Conservation (phyloP, 2,329 filamentous ascomycete genomes). For the Alternaria sp. region DNA sequence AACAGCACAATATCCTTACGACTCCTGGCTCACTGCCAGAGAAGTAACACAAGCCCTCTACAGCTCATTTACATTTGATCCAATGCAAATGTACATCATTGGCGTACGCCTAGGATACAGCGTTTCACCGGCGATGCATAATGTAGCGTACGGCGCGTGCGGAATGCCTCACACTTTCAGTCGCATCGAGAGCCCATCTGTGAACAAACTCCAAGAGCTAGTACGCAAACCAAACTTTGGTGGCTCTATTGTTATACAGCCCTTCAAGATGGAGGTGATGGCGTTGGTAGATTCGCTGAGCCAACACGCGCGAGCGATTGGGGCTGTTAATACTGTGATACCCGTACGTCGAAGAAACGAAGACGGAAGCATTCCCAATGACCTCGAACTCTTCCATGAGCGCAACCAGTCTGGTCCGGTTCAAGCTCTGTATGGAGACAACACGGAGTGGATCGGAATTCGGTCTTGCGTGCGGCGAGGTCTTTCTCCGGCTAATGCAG, state of each 20-base stretch:
- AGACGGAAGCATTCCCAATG: slow-evolving; percentile 65
- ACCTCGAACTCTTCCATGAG: slow-evolving; percentile 61
- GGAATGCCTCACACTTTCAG: slow-evolving; percentile 74
- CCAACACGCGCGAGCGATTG: slow-evolving; percentile 76
- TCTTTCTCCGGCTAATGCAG: slow-evolving; percentile 72
- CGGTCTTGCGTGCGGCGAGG: slow-evolving; percentile 75
- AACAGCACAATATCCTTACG: slow-evolving; percentile 40
- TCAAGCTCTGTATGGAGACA: slow-evolving; percentile 76
- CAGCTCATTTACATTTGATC: slow-evolving; percentile 70
- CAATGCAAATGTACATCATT: slow-evolving; percentile 76
- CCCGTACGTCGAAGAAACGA: slow-evolving; percentile 69
- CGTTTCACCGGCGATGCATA: slow-evolving; percentile 81
- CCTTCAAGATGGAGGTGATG: slow-evolving; percentile 77
- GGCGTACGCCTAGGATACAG: slow-evolving; percentile 77
- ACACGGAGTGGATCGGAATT: slow-evolving; percentile 84
- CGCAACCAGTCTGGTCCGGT: slow-evolving; percentile 72
- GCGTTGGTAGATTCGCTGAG: slow-evolving; percentile 71
- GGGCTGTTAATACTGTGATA: slow-evolving; percentile 78
- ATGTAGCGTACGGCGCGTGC: slow-evolving; percentile 69
- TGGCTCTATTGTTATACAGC: slow-evolving; percentile 74
- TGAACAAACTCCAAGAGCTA: slow-evolving; percentile 70
- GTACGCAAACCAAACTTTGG: slow-evolving; percentile 73
- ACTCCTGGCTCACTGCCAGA: slow-evolving; percentile 65
- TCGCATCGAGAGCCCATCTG: slow-evolving; percentile 68
- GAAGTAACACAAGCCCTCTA: slow-evolving; percentile 73